These are phyloP conservation scores for Plantago ovata DNA, from an alignment of 257 asterid species.

Conservation along the genomic window DNA sequence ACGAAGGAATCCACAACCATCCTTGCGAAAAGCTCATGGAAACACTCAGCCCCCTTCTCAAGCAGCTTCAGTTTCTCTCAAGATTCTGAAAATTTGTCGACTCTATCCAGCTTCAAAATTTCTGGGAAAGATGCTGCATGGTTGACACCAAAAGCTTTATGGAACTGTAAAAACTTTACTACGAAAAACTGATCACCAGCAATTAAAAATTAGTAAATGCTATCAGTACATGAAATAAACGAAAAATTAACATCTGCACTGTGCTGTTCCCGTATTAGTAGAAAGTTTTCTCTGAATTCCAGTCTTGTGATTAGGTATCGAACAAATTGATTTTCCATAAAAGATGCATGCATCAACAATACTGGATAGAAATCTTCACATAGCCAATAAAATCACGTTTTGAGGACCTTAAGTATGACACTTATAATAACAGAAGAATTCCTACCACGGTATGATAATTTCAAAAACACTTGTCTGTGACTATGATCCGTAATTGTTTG, in stretches of 20 bases:
- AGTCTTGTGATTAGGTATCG: too few relatives aligned
- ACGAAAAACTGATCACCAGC: neutral
- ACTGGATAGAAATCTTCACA: too few relatives aligned
- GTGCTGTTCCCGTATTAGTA: neutral
- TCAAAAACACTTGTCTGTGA: too few relatives aligned
- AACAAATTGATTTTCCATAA: too few relatives aligned
- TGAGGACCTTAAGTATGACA: too few relatives aligned
- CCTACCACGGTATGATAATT: too few relatives aligned
- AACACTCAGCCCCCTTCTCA: conserved; percentile 79
- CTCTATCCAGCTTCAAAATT: neutral
- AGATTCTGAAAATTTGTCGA: conserved; percentile 43
- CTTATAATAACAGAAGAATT: too few relatives aligned
- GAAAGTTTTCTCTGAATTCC: neutral
- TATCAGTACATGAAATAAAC: conserved; percentile 16
- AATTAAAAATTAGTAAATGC: conserved; percentile 9
- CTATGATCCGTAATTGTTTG: too few relatives aligned
- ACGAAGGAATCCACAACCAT: conserved; percentile 92
- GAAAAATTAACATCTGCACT: conserved; percentile 10
- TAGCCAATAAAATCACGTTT: too few relatives aligned
- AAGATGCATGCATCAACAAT: too few relatives aligned
- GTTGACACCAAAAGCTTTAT: conserved; percentile 20
- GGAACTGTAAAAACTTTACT: conserved; percentile 19
- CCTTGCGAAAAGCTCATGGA: conserved; percentile 94
- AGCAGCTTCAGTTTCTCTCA: conserved; percentile 91
- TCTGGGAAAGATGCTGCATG: neutral